Conservation (phyloP, 2,329 filamentous ascomycete species). For the Pestalotiopsis sp. region DNA sequence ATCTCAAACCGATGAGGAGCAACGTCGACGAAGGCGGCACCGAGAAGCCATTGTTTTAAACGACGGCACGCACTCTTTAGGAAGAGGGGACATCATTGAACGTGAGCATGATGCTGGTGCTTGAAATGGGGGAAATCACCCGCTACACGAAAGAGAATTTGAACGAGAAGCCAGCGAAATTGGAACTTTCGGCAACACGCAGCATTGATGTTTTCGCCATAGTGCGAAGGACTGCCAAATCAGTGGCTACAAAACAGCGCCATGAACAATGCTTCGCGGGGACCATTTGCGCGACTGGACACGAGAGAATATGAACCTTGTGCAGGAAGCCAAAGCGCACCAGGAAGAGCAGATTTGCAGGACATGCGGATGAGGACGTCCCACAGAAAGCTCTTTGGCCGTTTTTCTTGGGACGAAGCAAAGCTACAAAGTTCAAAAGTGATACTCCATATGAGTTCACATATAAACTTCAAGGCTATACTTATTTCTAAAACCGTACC, state of each 20-base stretch:
- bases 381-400: not conserved
- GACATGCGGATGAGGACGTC: not conserved
- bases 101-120: slow-evolving; percentile 48
- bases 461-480: not conserved
- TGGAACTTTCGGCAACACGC: not conserved
- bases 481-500: not conserved
- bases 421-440: not conserved
- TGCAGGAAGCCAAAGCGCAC: not conserved
- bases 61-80: slow-evolving; percentile 77
- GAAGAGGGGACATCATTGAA: slow-evolving; percentile 79
- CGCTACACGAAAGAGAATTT: not conserved
- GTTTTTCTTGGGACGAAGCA: too few species aligned
- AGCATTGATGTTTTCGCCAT: not conserved
- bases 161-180: not conserved
- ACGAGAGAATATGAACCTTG: not conserved
- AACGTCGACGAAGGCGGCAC: slow-evolving; percentile 73
- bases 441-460: not conserved
- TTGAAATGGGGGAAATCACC: slow-evolving; percentile 23
- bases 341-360: not conserved
- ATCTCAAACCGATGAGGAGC: slow-evolving; percentile 67
- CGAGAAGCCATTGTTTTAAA: slow-evolving; percentile 91
- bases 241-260: too few species aligned
- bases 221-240: too few species aligned
- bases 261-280: too few species aligned
- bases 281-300: not conserved